These are phyloP conservation scores for Hammondia hammondi DNA, from an alignment of 169 alveolate genomes.

Conservation along the genomic window DNA sequence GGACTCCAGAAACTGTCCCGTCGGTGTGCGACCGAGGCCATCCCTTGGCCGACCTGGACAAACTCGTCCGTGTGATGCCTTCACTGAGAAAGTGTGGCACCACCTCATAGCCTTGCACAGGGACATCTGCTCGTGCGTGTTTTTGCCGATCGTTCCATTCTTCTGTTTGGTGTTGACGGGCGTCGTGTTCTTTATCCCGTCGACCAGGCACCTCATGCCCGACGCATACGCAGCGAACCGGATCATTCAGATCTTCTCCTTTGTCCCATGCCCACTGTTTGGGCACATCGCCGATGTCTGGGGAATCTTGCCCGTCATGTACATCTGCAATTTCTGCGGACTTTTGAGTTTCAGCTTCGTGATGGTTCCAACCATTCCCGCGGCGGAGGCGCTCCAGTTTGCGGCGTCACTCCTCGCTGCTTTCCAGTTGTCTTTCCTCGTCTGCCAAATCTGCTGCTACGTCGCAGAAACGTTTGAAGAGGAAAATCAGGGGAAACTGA, in stretches of 20 bases:
- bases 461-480: constrained; percentile 5
- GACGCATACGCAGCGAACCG: constrained; percentile 50
- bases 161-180: constrained; percentile 11
- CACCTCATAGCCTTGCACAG: background rate
- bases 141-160: constrained; percentile 24
- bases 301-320: constrained; percentile 48
- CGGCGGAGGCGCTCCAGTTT: constrained; percentile 9
- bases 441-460: constrained; percentile 47
- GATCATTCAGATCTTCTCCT: constrained; percentile 48
- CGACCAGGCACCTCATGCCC: constrained; percentile 47
- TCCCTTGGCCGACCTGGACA: no score
- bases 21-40: no score
- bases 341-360: background rate
- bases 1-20: no score
- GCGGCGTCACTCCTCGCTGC: constrained; percentile 31
- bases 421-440: constrained; percentile 43
- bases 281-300: constrained; percentile 38
- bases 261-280: constrained; percentile 47
- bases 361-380: constrained; percentile 35
- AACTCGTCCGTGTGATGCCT: background rate
- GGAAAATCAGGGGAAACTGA: constrained; percentile 45
- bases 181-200: constrained; percentile 42
- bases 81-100: background rate
- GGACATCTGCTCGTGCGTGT: background rate
- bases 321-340: constrained; percentile 33